Evolutionary conservation across 2,329 filamentous ascomycete species (phyloP).

Genomic region (Basipetospora sp.): DNA sequence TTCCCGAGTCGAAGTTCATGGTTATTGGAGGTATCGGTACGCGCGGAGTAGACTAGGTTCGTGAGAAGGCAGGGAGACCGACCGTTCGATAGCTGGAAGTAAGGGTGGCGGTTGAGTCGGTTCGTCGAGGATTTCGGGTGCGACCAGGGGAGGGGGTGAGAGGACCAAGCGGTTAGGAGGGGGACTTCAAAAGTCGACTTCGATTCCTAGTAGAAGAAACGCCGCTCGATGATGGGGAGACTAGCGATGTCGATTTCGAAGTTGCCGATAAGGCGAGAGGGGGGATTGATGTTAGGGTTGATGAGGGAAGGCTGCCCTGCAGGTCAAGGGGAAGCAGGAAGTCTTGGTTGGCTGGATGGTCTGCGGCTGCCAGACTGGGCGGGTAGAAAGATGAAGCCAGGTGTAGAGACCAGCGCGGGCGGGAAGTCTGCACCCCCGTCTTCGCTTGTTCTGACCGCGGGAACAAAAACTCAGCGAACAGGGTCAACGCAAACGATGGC

Average conservation of each 20-base stretch:
- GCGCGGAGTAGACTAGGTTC: no score
- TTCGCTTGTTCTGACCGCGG: no score
- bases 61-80: not conserved
- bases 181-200: no score
- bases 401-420: not conserved
- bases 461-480: no score
- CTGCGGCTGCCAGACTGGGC: not conserved
- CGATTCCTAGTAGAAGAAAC: no score
- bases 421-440: no score
- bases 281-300: not conserved
- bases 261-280: no score
- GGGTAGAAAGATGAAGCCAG: not conserved
- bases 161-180: not conserved
- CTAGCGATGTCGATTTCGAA: no score
- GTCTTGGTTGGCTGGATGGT: not conserved
- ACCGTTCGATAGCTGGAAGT: not conserved
- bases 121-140: not conserved
- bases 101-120: not conserved
- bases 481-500: no score
- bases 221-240: not conserved
- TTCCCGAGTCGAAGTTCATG: conserved; percentile 50
- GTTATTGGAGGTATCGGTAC: not conserved
- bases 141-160: conserved; percentile 1
- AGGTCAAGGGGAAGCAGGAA: conserved; percentile 1
- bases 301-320: conserved; percentile 4